These are phyloP conservation scores for Teunomyces panamensis DNA, from an alignment of 805 yeast genomes.

Conservation along the genomic window DNA sequence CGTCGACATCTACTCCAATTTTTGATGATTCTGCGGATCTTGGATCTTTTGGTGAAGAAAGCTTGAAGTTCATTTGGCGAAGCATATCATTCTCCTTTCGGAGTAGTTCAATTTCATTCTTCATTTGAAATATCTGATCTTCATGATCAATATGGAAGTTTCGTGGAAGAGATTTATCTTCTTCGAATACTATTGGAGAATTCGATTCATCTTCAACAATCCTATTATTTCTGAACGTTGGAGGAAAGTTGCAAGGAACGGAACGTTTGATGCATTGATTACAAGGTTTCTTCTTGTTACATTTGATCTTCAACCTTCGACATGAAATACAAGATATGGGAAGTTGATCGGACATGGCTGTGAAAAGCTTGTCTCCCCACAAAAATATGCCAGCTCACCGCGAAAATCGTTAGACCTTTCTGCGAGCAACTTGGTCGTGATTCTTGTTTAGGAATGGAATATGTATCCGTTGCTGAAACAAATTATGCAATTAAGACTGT, in stretches of 20 bases:
- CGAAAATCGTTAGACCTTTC: not conserved
- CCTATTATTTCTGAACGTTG: conserved; percentile 43
- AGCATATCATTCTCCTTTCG: conserved; percentile 19
- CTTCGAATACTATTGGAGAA: not conserved
- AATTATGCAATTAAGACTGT: not conserved
- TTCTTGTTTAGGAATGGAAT: not conserved
- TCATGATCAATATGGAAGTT: not conserved
- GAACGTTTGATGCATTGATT: conserved; percentile 38
- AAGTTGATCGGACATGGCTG: conserved; percentile 20
- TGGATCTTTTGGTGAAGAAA: conserved; percentile 9
- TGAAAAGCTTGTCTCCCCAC: conserved; percentile 1
- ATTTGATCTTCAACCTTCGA: conserved; percentile 34
- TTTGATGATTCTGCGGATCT: not conserved
- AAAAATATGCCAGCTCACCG: not conserved
- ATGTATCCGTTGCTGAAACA: not conserved
- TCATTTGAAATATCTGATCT: not conserved
- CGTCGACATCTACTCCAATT: not conserved
- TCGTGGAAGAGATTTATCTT: not conserved
- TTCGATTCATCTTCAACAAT: conserved; percentile 20
- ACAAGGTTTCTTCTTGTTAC: conserved; percentile 38
- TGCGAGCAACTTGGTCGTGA: not conserved
- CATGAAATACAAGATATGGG: conserved; percentile 38
- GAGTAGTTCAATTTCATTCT: conserved; percentile 18
- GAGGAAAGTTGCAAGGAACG: conserved; percentile 44
- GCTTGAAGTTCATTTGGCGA: conserved; percentile 16